Base-by-base conservation (phyloP, 495 filamentous ascomycete genomes). In the Penicillium paradoxum region DNA sequence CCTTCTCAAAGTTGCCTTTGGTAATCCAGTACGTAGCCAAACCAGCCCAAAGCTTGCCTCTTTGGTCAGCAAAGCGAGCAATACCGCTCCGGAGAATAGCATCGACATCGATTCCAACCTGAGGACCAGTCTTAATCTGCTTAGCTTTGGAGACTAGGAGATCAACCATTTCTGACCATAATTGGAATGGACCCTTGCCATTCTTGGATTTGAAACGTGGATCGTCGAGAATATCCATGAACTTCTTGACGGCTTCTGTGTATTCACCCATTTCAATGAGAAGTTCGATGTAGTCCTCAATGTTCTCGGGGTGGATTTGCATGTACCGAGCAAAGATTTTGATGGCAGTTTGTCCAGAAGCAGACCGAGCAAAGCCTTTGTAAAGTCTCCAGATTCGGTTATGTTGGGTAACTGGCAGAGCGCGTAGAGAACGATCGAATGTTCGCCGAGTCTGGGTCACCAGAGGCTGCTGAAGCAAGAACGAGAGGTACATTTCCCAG, bases 81-180 rank as follows among this genome's bases (percentile, higher is more conserved):
- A 97, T 95, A 11, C 95, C 95, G 67, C 92, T 97, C 46, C 89
- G 81, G 50, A 99, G 85, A 66, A 97, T 97, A 42, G 83, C 81
- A 62, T 99, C 92, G 32, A 97, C 93, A 58, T 96, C 87, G 55
- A 97, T 90, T 36, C 88, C 88, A 19, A 80, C 77, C 56, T 86
- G 83, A 46, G 86, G 84, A 1, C 85, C 85, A 1, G 88, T 90
- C 57, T 92, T 82, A 46, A 99, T 85, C 34, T 93, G 79, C 59
- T 84, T 87, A 21, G 92, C 95, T 61, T 92, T 90, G 19, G 85
- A 87, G 27, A 99, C 93, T n/a, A 97, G 70, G 54, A 97, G 64
- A 59, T 97, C 92, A n/a, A 96, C 87, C 88, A 97, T 93, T 69
- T 97, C 95, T 46, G 87, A 93, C 95, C 95, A 97, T 37, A 97